These are phyloP conservation scores for Pseudocercospora fijiensis DNA, from an alignment of 2,329 filamentous ascomycete genomes.

Conservation along the genomic window DNA sequence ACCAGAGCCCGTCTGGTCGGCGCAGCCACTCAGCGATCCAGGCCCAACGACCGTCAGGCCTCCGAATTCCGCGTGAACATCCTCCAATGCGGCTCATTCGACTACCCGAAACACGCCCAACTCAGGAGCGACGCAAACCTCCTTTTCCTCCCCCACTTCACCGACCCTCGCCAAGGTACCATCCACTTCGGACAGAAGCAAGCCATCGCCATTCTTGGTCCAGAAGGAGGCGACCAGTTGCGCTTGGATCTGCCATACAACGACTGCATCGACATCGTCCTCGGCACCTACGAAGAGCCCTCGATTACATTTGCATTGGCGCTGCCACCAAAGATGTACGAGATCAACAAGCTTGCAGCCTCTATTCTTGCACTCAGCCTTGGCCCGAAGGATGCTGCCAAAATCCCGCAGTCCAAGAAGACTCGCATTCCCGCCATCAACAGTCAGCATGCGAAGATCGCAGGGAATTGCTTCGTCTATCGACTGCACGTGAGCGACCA, in stretches of 20 bases:
- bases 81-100: slow-evolving; percentile 48
- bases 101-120: slow-evolving; percentile 38
- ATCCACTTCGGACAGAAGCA: slow-evolving; percentile 37
- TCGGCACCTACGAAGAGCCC: slow-evolving; percentile 34
- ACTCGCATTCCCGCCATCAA: slow-evolving; percentile 41
- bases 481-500: slow-evolving; percentile 34
- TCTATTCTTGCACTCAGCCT: slow-evolving; percentile 9
- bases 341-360: slow-evolving; percentile 17
- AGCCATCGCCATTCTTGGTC: slow-evolving; percentile 30
- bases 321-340: slow-evolving; percentile 44
- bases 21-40: slow-evolving; percentile 3
- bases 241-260: slow-evolving; percentile 47
- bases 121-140: slow-evolving; percentile 26
- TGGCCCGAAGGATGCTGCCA: slow-evolving; percentile 19
- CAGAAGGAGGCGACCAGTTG: slow-evolving; percentile 24
- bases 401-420: slow-evolving; percentile 27
- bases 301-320: slow-evolving; percentile 42
- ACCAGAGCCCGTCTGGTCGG: neutral
- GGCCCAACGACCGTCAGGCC: slow-evolving; percentile 1
- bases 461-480: slow-evolving; percentile 54
- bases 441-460: slow-evolving; percentile 40
- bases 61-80: slow-evolving; percentile 38
- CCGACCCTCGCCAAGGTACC: slow-evolving; percentile 44
- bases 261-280: slow-evolving; percentile 43
- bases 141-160: slow-evolving; percentile 45